Base-by-base conservation (phyloP, 805 yeast species). In the Starmera pachycereana region DNA sequence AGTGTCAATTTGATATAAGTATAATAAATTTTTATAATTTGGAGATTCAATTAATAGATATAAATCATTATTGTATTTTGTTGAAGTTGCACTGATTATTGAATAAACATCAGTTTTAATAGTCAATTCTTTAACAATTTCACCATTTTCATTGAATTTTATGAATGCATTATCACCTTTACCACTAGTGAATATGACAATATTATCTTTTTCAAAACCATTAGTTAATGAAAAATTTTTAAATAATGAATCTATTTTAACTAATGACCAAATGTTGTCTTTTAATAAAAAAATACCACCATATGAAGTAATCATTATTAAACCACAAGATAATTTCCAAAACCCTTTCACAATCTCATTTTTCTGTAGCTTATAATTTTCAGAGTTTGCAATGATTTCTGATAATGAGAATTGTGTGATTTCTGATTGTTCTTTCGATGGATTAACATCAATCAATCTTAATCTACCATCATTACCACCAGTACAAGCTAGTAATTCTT, bases 381-480 rank as follows among this genome's bases (percentile, higher is more conserved):
- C 53, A 9, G 62, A 47, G 10, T 54, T 38, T 0, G 37, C 35
- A 2, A 58, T 42, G 7, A 78, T 68, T 4, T 61, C 59, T 3
- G 53, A 44, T 6, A 72, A 29, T 2, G 59, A 47, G 33, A 56
- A 59, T 6, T 39, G 33, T 13, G 47, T 43, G 8, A 46, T 49
- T 41, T 60, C 66, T 8, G 60, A 55, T 3, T 51, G 58, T 13
- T 47, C 38, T 44, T 69, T 62, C 1, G 43, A 40, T 25, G 58
- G 62, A 25, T 49, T 49, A 22, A 81, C 56, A 49, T 81, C 82
- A 52, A 79, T 76, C 6, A 83, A 48, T 46, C 83, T 70, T 2
- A 89, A 60, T 48, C 83, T 74, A 0, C 97, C 97, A 61, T 92
- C 98, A 32, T 95, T 94, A 31, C 98, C 98, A 33, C 96, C 92